Percentiles rank a stretch among this genome's conserved stretches.
These are phyloP conservation scores for Elsinoe ampelina DNA, from an alignment of 2,329 filamentous ascomycete species.

Conservation along the genomic window DNA sequence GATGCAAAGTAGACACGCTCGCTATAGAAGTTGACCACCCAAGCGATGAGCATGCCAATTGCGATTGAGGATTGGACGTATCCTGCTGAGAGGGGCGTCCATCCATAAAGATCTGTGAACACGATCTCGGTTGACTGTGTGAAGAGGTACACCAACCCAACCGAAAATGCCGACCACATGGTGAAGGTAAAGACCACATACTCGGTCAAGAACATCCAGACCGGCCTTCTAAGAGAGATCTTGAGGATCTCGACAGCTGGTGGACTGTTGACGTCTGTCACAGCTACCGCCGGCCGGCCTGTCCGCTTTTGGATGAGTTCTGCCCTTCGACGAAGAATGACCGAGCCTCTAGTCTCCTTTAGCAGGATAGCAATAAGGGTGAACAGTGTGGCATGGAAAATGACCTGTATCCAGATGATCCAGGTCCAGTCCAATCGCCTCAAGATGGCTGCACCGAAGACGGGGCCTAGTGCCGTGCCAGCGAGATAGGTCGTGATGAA, in stretches of 20 bases:
- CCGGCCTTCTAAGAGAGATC: slow-evolving; percentile 25
- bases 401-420: slow-evolving; percentile 34
- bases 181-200: slow-evolving; percentile 41
- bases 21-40: slow-evolving; percentile 28
- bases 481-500: slow-evolving; percentile 29
- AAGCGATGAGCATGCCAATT: slow-evolving; percentile 38
- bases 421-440: slow-evolving; percentile 30
- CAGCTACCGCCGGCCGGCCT: slow-evolving; percentile 22
- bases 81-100: slow-evolving; percentile 34
- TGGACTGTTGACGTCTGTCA: slow-evolving; percentile 26
- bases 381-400: slow-evolving; percentile 37
- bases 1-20: slow-evolving; percentile 33
- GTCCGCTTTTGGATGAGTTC: slow-evolving; percentile 26
- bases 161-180: slow-evolving; percentile 41
- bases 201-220: slow-evolving; percentile 40
- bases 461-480: slow-evolving; percentile 30
- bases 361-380: slow-evolving; percentile 33
- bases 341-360: slow-evolving; percentile 38
- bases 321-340: slow-evolving; percentile 37
- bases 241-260: slow-evolving; percentile 27
- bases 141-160: slow-evolving; percentile 42
- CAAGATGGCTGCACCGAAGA: slow-evolving; percentile 28
- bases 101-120: slow-evolving; percentile 33
- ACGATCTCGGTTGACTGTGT: slow-evolving; percentile 40
- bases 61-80: slow-evolving; percentile 38